Evolutionary conservation across 768 basidiomycete species (phyloP), one percentile per base, ranked within the genome.

Genomic region (Boletus reticuloceps): DNA sequence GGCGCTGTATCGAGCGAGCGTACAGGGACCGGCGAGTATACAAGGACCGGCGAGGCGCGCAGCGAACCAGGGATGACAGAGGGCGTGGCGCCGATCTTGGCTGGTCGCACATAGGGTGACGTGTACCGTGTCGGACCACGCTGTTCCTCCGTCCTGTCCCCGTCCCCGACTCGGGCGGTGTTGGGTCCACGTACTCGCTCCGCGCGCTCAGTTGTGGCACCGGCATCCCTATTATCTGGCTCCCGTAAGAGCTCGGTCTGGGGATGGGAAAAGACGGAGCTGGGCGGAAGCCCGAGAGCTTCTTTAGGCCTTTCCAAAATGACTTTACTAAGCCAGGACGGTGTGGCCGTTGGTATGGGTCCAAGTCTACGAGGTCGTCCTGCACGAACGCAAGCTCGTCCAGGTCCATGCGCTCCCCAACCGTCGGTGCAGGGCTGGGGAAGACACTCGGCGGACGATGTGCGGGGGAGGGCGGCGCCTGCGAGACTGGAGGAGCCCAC

Each of bases 301-400:
- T 71, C 57, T 68, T 73, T 9, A 77, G 51, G 5, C 72, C 70
- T 1, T 63, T 61, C 50, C 76, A 71, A 19, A 77, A 54, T 1
- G 69, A 67, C 17, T 65, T 67, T 5, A 70, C 52, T 16, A 73
- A 54, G 38, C 64, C 53, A 6, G 22, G 58, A 19, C 47, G 59
- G 22, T 55, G 51, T 2, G 58, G 58, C 3, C 32, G 62, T 7
- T 51, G 59, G n/a, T 50, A 58, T 9, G 53, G 52, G 5, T 55
- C 59, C 9, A 29, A 19, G 9, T 39, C 29, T 1, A 45, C 29
- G 22, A 47, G 19, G 17, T 40, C 54, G 8, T 53, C 47, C 4
- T 54, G 47, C 20, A 38, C 19, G n/a, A 54, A 56, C 4, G 43
- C 19, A 16, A 54, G 17, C 5, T 63, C 65, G 1, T 71, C 70